Base-by-base conservation (phyloP, 2,329 filamentous ascomycete genomes). In the Ceratocystis huliohia region DNA sequence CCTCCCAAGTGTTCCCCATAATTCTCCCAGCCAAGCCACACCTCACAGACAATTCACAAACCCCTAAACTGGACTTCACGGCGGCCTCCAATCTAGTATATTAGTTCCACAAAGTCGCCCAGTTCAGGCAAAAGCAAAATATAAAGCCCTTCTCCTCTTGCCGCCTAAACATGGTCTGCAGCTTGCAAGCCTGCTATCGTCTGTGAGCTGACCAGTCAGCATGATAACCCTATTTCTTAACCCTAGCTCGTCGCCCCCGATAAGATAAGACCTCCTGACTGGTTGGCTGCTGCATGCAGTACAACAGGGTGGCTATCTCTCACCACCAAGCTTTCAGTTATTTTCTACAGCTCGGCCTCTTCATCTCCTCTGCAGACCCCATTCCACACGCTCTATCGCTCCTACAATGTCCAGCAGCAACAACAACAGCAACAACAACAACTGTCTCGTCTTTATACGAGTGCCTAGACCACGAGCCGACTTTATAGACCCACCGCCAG, bases 401-500 rank as follows among this genome's bases (percentile, higher is more conserved):
- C 13, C n/a, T 5, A 17, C 15, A 30, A 65, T 61, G 53, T 20
- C 64, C 22, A 17, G 2, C n/a, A 41, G 15, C 37, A 41, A 41
- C 37, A 41, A 41, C 3, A 41, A 53, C 37, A 13, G 3, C 37
- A 37, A 41, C 2, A 41, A 4, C 22, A 37, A 37, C 56, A 59
- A 59, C 28, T 86, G 84, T 74, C 96, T 89, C 15, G 86, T 96
- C 68, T 89, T 96, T 72, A 84, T 99, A 69, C 84, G 92, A 69
- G 82, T 97, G n/a, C 94, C 94, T 28, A 95, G 96, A 72, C 84
- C 88, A 45, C 84, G 94, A 66, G 88, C 88, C 50, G 85, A 89
- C 72, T 99, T 99, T 77, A 83, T 92, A 69, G 93, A 99, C 76
- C 94, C 94, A 67, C 88, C 90, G 61, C 86, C 88, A 70, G 92